These are phyloP conservation scores for Colletotrichum gloeosporioides DNA, from an alignment of 2,329 filamentous ascomycete species.

Conservation along the genomic window DNA sequence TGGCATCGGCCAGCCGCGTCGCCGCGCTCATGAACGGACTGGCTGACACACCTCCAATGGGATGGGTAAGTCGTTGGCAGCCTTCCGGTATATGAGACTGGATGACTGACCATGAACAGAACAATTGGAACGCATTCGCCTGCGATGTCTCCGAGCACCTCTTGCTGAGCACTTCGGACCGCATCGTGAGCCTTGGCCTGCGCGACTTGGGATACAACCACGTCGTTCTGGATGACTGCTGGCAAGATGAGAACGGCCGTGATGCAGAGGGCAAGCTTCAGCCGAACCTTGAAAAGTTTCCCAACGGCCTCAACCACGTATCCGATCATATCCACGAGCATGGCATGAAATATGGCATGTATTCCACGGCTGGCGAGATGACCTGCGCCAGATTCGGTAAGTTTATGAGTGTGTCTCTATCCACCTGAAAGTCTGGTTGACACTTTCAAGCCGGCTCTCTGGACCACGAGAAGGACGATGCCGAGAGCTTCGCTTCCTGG, in stretches of 20 bases:
- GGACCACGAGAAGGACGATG: slow-evolving; percentile 58
- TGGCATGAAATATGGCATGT: slow-evolving; percentile 44
- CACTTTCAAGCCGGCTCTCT: slow-evolving; percentile 43
- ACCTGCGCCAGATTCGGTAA: slow-evolving; percentile 53
- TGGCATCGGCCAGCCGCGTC: slow-evolving; percentile 9
- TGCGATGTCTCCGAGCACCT: slow-evolving; percentile 22
- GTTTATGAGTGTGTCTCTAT: background rate
- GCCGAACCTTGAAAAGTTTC: slow-evolving; percentile 38
- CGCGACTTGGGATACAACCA: slow-evolving; percentile 33
- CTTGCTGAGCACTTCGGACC: slow-evolving; percentile 24
- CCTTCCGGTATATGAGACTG: background rate
- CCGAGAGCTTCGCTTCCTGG: slow-evolving; percentile 56
- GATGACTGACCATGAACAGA: background rate
- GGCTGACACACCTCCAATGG: slow-evolving; percentile 25
- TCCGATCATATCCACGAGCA: slow-evolving; percentile 38
- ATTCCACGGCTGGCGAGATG: slow-evolving; percentile 45
- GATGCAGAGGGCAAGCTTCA: slow-evolving; percentile 30
- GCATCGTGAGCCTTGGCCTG: slow-evolving; percentile 29
- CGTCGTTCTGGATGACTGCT: slow-evolving; percentile 39
- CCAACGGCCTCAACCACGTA: slow-evolving; percentile 38
- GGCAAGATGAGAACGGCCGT: slow-evolving; percentile 32
- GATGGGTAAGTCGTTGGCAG: slow-evolving; percentile 16
- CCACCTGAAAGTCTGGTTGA: background rate
- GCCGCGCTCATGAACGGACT: slow-evolving; percentile 23
- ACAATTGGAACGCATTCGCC: slow-evolving; percentile 19